Conservation (phyloP, 495 filamentous ascomycete species). For the Entonaema liquescens region DNA sequence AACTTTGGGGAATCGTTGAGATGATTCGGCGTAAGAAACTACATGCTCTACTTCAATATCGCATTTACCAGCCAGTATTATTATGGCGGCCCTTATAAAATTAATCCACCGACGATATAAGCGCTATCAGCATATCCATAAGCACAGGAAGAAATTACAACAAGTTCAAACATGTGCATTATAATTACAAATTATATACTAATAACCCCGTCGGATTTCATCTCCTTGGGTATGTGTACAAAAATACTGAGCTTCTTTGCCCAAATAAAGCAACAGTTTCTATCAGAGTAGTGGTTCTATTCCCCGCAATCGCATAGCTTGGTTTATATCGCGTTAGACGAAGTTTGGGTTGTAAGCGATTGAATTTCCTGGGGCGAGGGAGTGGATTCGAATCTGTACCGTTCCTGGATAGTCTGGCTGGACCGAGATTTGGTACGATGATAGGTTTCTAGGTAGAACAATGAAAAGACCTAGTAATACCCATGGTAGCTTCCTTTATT, state of each 20-base stretch:
- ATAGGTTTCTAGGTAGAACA: too few species aligned
- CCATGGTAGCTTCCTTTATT: too few species aligned
- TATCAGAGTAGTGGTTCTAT: not conserved
- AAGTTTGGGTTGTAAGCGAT: too few species aligned
- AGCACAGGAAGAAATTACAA: not conserved
- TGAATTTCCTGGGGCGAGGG: too few species aligned
- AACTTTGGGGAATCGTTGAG: too few species aligned
- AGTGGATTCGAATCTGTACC: too few species aligned
- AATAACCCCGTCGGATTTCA: not conserved
- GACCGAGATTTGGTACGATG: too few species aligned
- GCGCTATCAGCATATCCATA: not conserved
- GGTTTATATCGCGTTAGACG: too few species aligned
- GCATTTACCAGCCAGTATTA: not conserved
- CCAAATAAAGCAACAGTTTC: not conserved
- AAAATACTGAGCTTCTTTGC: not conserved
- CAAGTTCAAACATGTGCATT: not conserved
- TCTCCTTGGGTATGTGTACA: not conserved
- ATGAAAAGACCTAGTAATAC: too few species aligned
- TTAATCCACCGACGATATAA: not conserved
- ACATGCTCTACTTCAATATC: not conserved
- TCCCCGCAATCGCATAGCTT: not conserved
- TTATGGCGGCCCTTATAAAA: not conserved
- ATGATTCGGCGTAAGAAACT: too few species aligned
- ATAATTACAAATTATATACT: not conserved
- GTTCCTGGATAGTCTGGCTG: too few species aligned